These are phyloP conservation scores for Pseudoneurospora amorphoporcata DNA, from an alignment of 495 filamentous ascomycete genomes.

Conservation along the genomic window DNA sequence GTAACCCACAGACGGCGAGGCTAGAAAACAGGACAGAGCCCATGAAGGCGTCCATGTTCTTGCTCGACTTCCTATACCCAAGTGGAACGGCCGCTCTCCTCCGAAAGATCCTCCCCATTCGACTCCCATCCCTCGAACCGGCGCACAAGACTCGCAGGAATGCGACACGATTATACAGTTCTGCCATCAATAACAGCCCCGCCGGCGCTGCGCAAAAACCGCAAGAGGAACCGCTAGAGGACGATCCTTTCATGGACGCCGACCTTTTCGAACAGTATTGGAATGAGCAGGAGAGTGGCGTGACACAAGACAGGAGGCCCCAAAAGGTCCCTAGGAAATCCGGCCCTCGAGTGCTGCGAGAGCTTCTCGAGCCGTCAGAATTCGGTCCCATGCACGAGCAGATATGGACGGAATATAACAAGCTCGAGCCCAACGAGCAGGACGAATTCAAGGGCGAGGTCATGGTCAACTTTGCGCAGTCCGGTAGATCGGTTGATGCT, in stretches of 20 bases:
- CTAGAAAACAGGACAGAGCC: conserved; percentile 13
- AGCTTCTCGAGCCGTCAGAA: background rate
- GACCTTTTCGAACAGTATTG: background rate
- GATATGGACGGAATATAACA: conserved; percentile 16
- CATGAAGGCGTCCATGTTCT: conserved; percentile 30
- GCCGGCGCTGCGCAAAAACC: background rate
- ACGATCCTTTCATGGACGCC: background rate
- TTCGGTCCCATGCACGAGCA: conserved; percentile 10
- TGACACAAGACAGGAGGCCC: background rate
- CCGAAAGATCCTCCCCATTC: conserved; percentile 21
- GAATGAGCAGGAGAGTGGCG: background rate
- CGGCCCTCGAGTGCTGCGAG: background rate
- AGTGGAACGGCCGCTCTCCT: conserved; percentile 39
- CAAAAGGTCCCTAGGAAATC: background rate
- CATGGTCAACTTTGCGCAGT: conserved; percentile 14
- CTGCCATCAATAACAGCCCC: background rate
- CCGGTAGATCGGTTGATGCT: conserved; percentile 14
- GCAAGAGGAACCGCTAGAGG: background rate
- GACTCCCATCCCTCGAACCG: conserved; percentile 6
- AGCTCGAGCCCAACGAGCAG: conserved; percentile 9
- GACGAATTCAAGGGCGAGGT: conserved; percentile 6
- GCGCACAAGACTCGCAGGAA: background rate
- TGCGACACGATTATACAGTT: conserved; percentile 9
- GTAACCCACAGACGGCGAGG: conserved; percentile 1
- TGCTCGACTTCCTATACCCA: conserved; percentile 58